Base-by-base conservation (phyloP, 2,329 filamentous ascomycete species). In the Claviceps pazoutovae region DNA sequence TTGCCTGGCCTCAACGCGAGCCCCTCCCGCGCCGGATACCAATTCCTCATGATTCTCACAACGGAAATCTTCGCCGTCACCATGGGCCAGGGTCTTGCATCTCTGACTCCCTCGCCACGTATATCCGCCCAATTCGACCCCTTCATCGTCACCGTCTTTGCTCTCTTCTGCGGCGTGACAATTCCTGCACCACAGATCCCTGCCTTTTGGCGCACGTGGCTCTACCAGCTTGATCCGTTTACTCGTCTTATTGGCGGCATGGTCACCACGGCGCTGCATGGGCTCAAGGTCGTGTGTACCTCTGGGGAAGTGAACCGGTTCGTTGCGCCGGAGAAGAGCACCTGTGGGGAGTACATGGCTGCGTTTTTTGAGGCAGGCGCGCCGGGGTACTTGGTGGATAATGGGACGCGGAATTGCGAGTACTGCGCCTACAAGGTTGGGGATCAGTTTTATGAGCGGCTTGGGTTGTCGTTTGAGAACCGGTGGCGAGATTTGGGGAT, bases 401-500 rank as follows among this genome's bases (percentile, higher is more conserved):
- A 85, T 57, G 71, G 73, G 1, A 86, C 84, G 0, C 76, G 70
- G 46, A 68, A 73, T 21, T 95, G 89, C 69, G 71, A 84, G 60
- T 95, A 94, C 69, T 95, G 89, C 62, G 86, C 88, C 0, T 94
- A 81, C 69, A 82, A 77, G 55, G 70, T 86, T 13, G 89, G 88
- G 34, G 85, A 95, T 57, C 74, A 95, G 68, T 95, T 91, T 62
- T 94, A 86, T 62, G 62, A 71, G 50, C 74, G 79, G 0, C 74
- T 94, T 17, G 75, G 76, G 2, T 76, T 94, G 60, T 71, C 69
- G 2, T 95, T 83, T 59, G 69, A 71, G 44, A 68, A 86, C 56
- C 72, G 88, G 16, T 95, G 88, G 88, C 78, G 88, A 51, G 88
- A 95, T 59, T 53, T 93, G 52, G 89, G 88, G 1, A 94, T 95